Evolutionary conservation across 306 rosid species (phyloP), one percentile per base, ranked within the genome.

Genomic region (Casuarina cunninghamiana): DNA sequence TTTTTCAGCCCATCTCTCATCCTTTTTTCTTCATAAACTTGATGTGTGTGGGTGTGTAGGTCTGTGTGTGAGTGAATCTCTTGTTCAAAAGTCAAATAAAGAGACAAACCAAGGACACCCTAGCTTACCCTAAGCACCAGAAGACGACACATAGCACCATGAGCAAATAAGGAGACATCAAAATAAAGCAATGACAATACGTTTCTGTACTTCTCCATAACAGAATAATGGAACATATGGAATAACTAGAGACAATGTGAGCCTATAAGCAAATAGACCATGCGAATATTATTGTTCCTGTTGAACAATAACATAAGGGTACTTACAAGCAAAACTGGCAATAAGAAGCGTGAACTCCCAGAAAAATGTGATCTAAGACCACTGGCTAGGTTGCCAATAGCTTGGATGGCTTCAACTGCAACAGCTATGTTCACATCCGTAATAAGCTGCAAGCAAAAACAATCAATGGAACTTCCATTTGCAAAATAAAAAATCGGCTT

Each of bases 351-450:
- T 61, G 97, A 96, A 86, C 99, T 93, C 9, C 87, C 96, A 75
- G 99, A 93, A 85, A 96, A 96, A 78, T 96, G 81, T 49, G 93
- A 88, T 77, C 99, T 88, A 76, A 96, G 84, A 60, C 99, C 99
- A 75, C 89, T 84, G 72, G 98, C 95, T 85, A 96, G 98, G 81
- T 93, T 96, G 81, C 99, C 97, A 80, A 96, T 77, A 79, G 99
- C 99, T 92, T 93, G 99, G 80, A 96, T 75, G 61, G 99, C 97
- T 86, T 96, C 99, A 86, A 96, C 98, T 69, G 99, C 98, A 82
- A 96, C 99, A 72, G 99, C 99, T 53, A 96, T 96, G 86, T 96
- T 96, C 81, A 96, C 99, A 79, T 96, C 99, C 37, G 99, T 91
- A 81, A 96, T 87, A 48, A 96, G 96, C 99, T 96, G 97, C 91